These are phyloP conservation scores for Penicillium samsonianum DNA, from an alignment of 495 filamentous ascomycete genomes.

Conservation along the genomic window DNA sequence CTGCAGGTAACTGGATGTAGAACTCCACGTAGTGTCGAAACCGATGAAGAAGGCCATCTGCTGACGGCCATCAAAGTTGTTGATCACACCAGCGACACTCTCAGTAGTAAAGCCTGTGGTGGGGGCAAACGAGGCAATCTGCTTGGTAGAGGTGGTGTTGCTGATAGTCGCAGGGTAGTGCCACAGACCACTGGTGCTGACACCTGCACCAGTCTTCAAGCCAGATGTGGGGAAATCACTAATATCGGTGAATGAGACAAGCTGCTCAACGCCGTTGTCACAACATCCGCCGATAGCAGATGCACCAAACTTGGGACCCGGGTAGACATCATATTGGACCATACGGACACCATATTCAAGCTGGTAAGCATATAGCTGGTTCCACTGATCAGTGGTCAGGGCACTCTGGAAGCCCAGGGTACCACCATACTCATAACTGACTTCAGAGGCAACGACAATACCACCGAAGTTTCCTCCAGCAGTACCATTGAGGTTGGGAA, in stretches of 20 bases:
- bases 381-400: constrained; percentile 58
- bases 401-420: constrained; percentile 50
- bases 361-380: constrained; percentile 58
- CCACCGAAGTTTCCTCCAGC: constrained; percentile 57
- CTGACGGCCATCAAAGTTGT: constrained; percentile 56
- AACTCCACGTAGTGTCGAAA: constrained; percentile 58
- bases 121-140: constrained; percentile 54
- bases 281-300: constrained; percentile 48
- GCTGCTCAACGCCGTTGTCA: constrained; percentile 51
- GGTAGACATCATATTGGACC: constrained; percentile 61
- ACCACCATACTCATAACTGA: constrained; percentile 56
- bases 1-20: constrained; percentile 56
- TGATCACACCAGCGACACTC: constrained; percentile 60
- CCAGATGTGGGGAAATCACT: constrained; percentile 53
- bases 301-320: constrained; percentile 52
- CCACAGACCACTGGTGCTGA: constrained; percentile 56
- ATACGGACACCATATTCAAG: constrained; percentile 58
- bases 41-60: constrained; percentile 64
- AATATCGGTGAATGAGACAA: constrained; percentile 50
- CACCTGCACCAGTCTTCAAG: constrained; percentile 47
- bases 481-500: constrained; percentile 53
- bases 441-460: constrained; percentile 57
- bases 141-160: constrained; percentile 52
- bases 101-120: constrained; percentile 28
- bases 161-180: constrained; percentile 60